A percentile compares a stretch with the other conserved stretches of the same genome.
These are phyloP conservation scores for Pythium phragmiticola DNA, from an alignment of 352 stramenopile species.

Conservation along the genomic window DNA sequence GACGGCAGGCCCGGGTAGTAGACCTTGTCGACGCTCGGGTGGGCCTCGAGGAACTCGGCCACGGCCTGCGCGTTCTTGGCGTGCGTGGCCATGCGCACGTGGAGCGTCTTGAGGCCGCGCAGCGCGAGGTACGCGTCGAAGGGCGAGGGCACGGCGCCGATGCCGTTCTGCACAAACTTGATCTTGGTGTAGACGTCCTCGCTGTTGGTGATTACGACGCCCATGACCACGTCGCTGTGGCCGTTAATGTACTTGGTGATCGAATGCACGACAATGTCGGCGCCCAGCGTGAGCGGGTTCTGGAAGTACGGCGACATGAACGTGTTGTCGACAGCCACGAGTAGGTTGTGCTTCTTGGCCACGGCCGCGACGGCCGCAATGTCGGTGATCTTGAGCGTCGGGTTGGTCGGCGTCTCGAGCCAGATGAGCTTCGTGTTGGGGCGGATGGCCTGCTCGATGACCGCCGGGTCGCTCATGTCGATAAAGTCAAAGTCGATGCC, in stretches of 20 bases:
- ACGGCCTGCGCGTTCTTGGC: constrained; percentile 93
- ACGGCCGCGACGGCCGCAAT: constrained; percentile 89
- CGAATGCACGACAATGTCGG: constrained; percentile 92
- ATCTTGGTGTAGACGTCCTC: constrained; percentile 93
- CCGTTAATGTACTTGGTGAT: constrained; percentile 97
- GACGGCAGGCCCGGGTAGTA: constrained; percentile 90
- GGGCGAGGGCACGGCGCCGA: constrained; percentile 90
- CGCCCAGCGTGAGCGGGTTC: constrained; percentile 90
- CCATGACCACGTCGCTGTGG: constrained; percentile 93
- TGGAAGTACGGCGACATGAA: constrained; percentile 94
- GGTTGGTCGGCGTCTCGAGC: constrained; percentile 93
- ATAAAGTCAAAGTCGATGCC: constrained; percentile 94
- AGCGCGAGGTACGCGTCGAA: constrained; percentile 94
- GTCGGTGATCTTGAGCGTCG: constrained; percentile 94
- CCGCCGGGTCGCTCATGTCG: constrained; percentile 87
- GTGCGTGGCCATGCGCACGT: constrained; percentile 93
- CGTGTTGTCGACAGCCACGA: constrained; percentile 94
- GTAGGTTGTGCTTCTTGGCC: constrained; percentile 84
- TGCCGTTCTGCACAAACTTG: constrained; percentile 92
- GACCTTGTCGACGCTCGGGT: constrained; percentile 91
- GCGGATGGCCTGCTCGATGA: constrained; percentile 78
- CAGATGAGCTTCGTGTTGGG: constrained; percentile 94
- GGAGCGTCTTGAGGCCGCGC: constrained; percentile 95
- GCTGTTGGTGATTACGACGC: constrained; percentile 90
- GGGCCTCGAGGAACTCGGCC: constrained; percentile 86